Conservation (phyloP, 345 rosid genomes). For the Cardamine occulta region DNA sequence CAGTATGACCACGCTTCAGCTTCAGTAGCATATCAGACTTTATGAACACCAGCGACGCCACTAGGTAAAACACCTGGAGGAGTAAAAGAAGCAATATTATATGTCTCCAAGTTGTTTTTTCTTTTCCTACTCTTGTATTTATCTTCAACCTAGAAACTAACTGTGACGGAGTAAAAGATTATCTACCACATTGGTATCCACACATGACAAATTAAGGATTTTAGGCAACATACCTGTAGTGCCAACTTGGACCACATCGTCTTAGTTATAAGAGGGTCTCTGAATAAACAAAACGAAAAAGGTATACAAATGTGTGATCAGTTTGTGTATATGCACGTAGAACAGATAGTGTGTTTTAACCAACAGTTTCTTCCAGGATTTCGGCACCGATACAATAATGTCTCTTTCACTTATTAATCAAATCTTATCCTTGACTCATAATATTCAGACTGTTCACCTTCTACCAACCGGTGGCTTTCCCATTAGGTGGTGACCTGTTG, state of each 20-base stretch:
- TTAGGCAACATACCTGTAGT: slow-evolving; percentile 57
- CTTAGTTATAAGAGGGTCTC: slow-evolving; percentile 84
- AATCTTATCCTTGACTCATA: background rate
- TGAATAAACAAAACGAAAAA: too few species aligned
- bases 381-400: too few species aligned
- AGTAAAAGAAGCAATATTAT: slow-evolving; percentile 23
- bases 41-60: slow-evolving; percentile 61
- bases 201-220: background rate
- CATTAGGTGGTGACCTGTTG: slow-evolving; percentile 78
- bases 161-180: too few species aligned
- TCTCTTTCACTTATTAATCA: background rate
- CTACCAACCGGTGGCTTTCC: slow-evolving; percentile 75
- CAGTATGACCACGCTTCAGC: slow-evolving; percentile 45
- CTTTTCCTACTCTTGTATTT: too few species aligned
- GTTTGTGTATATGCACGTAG: too few species aligned
- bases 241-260: slow-evolving; percentile 83
- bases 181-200: too few species aligned
- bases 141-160: too few species aligned
- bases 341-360: too few species aligned
- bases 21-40: slow-evolving; percentile 49
- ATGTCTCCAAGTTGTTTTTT: too few species aligned
- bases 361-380: too few species aligned
- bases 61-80: slow-evolving; percentile 67
- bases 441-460: slow-evolving; percentile 50
- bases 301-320: too few species aligned